Evolutionary conservation across 139 green algal genomes (phyloP).

Genomic region (Tetradesmus obliquus): DNA sequence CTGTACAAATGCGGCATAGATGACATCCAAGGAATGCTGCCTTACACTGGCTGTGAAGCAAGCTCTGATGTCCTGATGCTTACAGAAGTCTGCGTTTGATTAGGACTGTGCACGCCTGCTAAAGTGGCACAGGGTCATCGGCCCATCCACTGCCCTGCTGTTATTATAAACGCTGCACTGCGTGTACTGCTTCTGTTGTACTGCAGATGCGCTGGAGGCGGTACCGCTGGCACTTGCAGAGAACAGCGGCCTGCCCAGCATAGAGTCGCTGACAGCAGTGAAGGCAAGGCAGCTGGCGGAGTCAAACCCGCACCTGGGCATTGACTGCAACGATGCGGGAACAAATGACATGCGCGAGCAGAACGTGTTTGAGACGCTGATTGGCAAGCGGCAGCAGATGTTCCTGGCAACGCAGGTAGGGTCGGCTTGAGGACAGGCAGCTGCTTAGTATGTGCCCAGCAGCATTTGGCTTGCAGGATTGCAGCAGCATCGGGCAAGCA

Average conservation of each 20-base stretch:
- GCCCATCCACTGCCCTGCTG: no score
- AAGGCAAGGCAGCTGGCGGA: constrained; percentile 87
- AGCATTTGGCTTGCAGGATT: no score
- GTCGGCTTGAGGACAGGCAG: neutral
- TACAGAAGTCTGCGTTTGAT: no score
- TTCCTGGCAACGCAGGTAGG: constrained; percentile 95
- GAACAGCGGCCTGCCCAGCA: constrained; percentile 94
- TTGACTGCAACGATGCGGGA: constrained; percentile 97
- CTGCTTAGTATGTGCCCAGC: no score
- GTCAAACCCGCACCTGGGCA: constrained; percentile 92
- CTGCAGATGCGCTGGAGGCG: constrained; percentile 87
- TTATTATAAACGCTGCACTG: neutral
- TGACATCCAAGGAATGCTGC: no score
- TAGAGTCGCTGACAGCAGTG: constrained; percentile 93
- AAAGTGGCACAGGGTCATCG: no score
- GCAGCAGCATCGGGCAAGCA: no score
- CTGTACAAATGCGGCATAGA: no score
- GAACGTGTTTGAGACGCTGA: constrained; percentile 98
- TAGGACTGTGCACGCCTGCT: no score
- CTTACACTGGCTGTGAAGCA: no score
- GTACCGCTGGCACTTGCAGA: constrained; percentile 96
- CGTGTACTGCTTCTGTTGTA: neutral
- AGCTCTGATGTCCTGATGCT: no score
- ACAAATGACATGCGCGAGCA: constrained; percentile 99
- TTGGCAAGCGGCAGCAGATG: constrained; percentile 99